Conservation (phyloP, 192 early-diverging fungal species). For the Coemansia sp. region DNA sequence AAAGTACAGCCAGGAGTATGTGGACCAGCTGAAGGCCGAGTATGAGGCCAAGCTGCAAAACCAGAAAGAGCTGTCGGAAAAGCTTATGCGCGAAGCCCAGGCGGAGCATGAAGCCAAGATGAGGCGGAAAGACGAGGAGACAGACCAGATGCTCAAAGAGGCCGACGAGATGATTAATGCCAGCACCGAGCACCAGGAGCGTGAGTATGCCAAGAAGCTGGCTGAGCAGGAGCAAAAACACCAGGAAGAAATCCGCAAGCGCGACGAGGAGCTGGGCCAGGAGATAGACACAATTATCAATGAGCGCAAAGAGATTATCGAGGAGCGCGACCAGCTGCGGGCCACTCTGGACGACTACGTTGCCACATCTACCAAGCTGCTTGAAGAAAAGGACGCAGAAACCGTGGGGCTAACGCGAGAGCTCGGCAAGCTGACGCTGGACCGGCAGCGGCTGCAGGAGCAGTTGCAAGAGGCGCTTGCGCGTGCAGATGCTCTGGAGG, state of each 20-base stretch:
- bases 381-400: slow-evolving; percentile 28
- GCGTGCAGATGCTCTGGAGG: slow-evolving; percentile 13
- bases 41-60: slow-evolving; percentile 31
- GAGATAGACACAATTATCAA: slow-evolving; percentile 27
- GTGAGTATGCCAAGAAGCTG: slow-evolving; percentile 32
- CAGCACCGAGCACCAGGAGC: slow-evolving; percentile 27
- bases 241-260: slow-evolving; percentile 22
- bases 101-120: slow-evolving; percentile 43
- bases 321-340: slow-evolving; percentile 23
- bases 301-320: slow-evolving; percentile 19
- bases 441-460: slow-evolving; percentile 31
- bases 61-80: slow-evolving; percentile 43
- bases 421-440: slow-evolving; percentile 29
- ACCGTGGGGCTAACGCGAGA: slow-evolving; percentile 30
- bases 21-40: slow-evolving; percentile 24
- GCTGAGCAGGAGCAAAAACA: slow-evolving; percentile 16
- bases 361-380: slow-evolving; percentile 17
- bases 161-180: slow-evolving; percentile 31
- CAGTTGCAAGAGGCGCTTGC: slow-evolving; percentile 11
- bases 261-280: slow-evolving; percentile 37
- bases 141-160: slow-evolving; percentile 34
- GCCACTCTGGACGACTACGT: slow-evolving; percentile 39
- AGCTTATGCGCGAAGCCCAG: slow-evolving; percentile 39
- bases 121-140: slow-evolving; percentile 29
- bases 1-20: slow-evolving; percentile 48